Evolutionary conservation across 192 early-diverging fungal species (phyloP).

Genomic region (Coemansia sp.): DNA sequence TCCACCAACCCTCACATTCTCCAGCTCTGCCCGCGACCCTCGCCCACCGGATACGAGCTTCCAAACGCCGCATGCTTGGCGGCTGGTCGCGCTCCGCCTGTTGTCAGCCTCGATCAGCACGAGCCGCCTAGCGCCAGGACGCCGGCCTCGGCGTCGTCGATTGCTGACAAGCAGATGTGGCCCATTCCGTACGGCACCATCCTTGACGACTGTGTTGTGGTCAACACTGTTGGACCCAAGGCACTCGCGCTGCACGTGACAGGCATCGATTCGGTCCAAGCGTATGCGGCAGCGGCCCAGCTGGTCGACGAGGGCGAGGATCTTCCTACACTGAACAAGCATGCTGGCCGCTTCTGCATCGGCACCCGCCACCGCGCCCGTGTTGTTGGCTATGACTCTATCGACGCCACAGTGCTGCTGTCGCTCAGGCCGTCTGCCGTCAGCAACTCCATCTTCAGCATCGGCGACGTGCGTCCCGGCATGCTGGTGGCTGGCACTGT

Average conservation of each 20-base stretch:
- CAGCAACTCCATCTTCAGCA: constrained; percentile 65
- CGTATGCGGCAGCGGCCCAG: constrained; percentile 58
- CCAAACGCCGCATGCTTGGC: constrained; percentile 34
- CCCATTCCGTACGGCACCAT: constrained; percentile 71
- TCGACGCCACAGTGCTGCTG: constrained; percentile 71
- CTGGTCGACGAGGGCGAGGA: constrained; percentile 66
- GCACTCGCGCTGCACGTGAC: constrained; percentile 68
- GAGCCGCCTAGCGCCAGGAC: constrained; percentile 4
- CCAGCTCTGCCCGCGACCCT: constrained; percentile 46
- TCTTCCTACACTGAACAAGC: constrained; percentile 51
- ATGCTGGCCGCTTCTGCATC: constrained; percentile 58
- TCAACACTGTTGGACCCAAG: constrained; percentile 59
- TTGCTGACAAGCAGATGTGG: constrained; percentile 49
- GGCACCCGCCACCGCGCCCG: constrained; percentile 75
- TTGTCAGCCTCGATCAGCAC: neutral
- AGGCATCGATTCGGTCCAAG: constrained; percentile 14
- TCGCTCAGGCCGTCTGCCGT: constrained; percentile 72
- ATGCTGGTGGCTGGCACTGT: constrained; percentile 52
- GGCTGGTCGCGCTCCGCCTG: constrained; percentile 7
- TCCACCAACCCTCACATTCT: constrained; percentile 61
- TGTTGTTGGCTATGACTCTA: constrained; percentile 76
- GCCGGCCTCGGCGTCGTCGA: constrained; percentile 9
- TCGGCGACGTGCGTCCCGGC: constrained; percentile 60
- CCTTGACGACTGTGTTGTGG: constrained; percentile 63
- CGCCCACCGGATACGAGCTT: constrained; percentile 39